Evolutionary conservation across 1,284 basidiomycete species (phyloP), one percentile per base, ranked within the genome.

Genomic region (Anthracocystis walkeri): DNA sequence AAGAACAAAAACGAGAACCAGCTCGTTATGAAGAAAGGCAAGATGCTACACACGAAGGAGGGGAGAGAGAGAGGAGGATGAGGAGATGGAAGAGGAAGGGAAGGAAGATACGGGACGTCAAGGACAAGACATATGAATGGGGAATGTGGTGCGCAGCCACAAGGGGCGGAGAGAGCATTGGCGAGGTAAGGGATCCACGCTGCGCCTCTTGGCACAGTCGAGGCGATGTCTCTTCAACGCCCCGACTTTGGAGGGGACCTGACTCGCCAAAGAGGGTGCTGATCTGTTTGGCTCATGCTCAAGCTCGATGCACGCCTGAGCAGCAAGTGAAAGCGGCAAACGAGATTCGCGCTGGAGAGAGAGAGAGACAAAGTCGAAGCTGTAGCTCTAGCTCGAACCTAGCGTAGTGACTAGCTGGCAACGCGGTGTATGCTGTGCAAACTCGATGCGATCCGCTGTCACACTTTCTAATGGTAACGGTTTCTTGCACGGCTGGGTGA

Each of bases 1-100:
- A 35, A 44, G 40, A 56, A n/a, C n/a, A 50, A 18, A 58, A 46
- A 73, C 60, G 65, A 68, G 70, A 67, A 60, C 65, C 63, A 65
- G 71, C 65, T 67, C 65, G 63, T 68, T 58, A 29, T 48, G 46
- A 29, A 25, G 18, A 51, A 51, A 40, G 12, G 35, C 52, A 48
- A 44, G 53, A 56, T 60, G 25, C 45, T 46, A 60, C 56, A 66
- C 56, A 65, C 63, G 59, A 58, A 38, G 42, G 50, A 25, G 35
- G 42, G 42, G 44, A 31, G 49, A 48, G 60, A 53, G 27, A 44
- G 27, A n/a, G 27, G 63, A 63, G 50, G 58, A 63, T 25, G 48
- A 38, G 40, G 38, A 44, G 38, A 38, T 55, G 48, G 54, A 65
- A 41, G 51, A 33, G 45, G 51, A 54, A 51, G 49, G 45, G 27